Evolutionary conservation across 2,329 filamentous ascomycete genomes (phyloP), one percentile per base, ranked within the genome.

Genomic region (Colletotrichum horii): DNA sequence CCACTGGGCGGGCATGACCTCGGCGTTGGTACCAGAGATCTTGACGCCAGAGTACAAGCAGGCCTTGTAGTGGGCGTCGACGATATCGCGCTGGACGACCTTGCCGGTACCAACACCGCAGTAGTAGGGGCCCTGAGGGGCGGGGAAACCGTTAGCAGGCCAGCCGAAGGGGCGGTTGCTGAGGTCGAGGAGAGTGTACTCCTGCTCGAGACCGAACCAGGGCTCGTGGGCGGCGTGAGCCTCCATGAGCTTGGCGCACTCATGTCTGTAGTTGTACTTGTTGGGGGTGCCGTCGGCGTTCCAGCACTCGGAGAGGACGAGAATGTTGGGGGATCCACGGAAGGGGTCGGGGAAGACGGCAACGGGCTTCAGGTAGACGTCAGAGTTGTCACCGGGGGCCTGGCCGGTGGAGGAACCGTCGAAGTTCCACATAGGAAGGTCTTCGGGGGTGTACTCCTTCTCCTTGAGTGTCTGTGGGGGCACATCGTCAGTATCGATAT

Each of bases 1-100:
- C 96, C 96, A 98, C 88, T 98, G 96, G 76, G 94, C 96, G 78
- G 96, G 94, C 95, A 98, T 98, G 83, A 99, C 97, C 91, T 99
- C 97, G 79, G 97, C 97, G 87, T 99, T 99, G 89, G 97, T 98
- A 83, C 97, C 97, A 30, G 96, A 98, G 87, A 99, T 98, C 86
- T 96, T 93, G 87, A 99, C 91, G 76, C 94, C 94, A 76, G 96
- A 92, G 85, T 95, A 78, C 55, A 78, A 56, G 71, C 77, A 84
- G 79, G 94, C 93, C 88, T 95, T 95, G 93, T 95, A 96, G 89
- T 98, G 95, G 79, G 95, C 94, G 89, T 98, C 96, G 80, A 99
- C 96, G 78, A 99, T 96, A 84, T 99, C 96, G 89, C 96, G 94
- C 93, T 96, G 96, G 88, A 97, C 97, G 83, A 98, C 97, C 91